These are phyloP conservation scores for Candida pini DNA, from an alignment of 805 yeast species.

Conservation along the genomic window DNA sequence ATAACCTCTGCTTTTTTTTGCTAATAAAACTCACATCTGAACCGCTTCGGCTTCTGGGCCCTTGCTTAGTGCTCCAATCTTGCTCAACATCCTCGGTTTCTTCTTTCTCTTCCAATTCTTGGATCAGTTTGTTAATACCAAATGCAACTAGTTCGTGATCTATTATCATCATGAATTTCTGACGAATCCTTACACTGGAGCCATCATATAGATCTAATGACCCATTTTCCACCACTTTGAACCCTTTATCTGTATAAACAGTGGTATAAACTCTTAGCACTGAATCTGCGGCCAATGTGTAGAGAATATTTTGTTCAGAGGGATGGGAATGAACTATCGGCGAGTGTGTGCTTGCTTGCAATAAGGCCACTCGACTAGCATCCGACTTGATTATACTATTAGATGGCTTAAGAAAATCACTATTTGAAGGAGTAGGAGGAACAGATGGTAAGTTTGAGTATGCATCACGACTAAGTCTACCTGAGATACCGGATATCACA, in stretches of 20 bases:
- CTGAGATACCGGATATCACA: conserved; percentile 1
- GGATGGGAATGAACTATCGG: conserved; percentile 7
- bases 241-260: conserved; percentile 53
- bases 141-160: conserved; percentile 33
- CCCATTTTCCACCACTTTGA: conserved; percentile 54
- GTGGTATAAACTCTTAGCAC: conserved; percentile 66
- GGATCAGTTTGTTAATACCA: conserved; percentile 19
- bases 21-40: conserved; percentile 8
- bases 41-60: conserved; percentile 14
- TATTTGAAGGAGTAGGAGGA: conserved; percentile 6
- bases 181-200: conserved; percentile 2
- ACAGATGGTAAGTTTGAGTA: conserved; percentile 4
- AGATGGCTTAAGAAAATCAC: conserved; percentile 21
- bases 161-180: conserved; percentile 27
- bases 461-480: neutral
- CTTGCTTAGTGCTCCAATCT: too few species aligned
- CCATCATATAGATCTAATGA: conserved; percentile 30
- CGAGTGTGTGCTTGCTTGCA: conserved; percentile 3
- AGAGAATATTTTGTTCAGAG: conserved; percentile 46
- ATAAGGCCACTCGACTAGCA: conserved; percentile 2
- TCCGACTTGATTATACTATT: conserved; percentile 25
- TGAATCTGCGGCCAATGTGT: conserved; percentile 57
- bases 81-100: conserved; percentile 3
- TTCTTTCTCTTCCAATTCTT: conserved; percentile 12
- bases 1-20: conserved; percentile 17